These are phyloP conservation scores for Macrolepiota albuminosa DNA, from an alignment of 768 basidiomycete species.

Conservation along the genomic window DNA sequence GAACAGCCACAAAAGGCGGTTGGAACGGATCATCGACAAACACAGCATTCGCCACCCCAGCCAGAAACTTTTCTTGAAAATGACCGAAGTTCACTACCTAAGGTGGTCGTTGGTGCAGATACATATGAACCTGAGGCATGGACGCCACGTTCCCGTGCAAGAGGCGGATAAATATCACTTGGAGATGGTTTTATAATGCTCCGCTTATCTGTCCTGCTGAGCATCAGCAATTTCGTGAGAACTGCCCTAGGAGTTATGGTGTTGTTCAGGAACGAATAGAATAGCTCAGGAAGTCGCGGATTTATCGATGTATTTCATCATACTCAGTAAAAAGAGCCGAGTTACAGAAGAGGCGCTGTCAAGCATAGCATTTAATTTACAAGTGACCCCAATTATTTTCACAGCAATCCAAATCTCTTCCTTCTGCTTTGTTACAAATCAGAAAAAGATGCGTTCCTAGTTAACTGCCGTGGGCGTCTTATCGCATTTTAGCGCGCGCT, in stretches of 20 bases:
- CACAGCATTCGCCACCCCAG: background rate
- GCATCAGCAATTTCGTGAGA: background rate
- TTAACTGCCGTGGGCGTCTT: background rate
- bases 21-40: background rate
- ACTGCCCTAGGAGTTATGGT: background rate
- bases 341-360: background rate
- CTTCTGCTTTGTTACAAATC: background rate
- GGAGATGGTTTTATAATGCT: background rate
- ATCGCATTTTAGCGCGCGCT: background rate
- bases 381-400: background rate
- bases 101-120: slow-evolving; percentile 6
- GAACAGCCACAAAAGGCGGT: slow-evolving; percentile 5
- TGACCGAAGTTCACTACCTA: slow-evolving; percentile 3
- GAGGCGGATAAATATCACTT: slow-evolving; percentile 3
- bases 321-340: background rate
- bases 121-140: slow-evolving; percentile 14
- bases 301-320: background rate
- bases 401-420: background rate
- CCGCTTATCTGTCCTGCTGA: background rate
- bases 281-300: background rate
- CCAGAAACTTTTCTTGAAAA: background rate
- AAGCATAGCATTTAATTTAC: background rate
- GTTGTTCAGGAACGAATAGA: too few species aligned
- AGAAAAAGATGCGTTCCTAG: background rate
- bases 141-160: slow-evolving; percentile 11